These are phyloP conservation scores for Bipolaris zeicola DNA, from an alignment of 2,329 filamentous ascomycete species.

Conservation along the genomic window DNA sequence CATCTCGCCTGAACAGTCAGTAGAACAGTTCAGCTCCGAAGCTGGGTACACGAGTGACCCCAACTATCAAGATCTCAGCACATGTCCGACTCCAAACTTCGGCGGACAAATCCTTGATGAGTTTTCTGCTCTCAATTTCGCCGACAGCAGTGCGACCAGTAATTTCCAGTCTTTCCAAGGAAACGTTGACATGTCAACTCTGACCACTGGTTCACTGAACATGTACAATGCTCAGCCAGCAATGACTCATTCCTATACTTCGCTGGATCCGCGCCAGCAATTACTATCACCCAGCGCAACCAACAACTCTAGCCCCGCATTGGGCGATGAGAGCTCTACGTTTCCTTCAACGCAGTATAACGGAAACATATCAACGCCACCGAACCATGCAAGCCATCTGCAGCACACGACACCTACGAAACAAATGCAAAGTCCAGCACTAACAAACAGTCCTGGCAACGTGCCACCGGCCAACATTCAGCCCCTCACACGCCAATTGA, in stretches of 20 bases:
- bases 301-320: constrained; percentile 45
- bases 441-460: constrained; percentile 46
- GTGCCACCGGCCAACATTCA: constrained; percentile 33
- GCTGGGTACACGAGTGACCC: constrained; percentile 42
- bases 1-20: constrained; percentile 47
- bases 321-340: constrained; percentile 35
- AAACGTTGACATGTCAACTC: constrained; percentile 34
- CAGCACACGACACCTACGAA: constrained; percentile 39
- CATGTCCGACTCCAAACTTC: constrained; percentile 42
- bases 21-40: constrained; percentile 47
- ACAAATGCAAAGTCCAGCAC: constrained; percentile 47
- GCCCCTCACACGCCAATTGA: constrained; percentile 38
- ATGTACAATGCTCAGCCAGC: constrained; percentile 40
- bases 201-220: constrained; percentile 36
- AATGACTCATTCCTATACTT: constrained; percentile 25
- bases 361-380: constrained; percentile 36
- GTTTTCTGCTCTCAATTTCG: constrained; percentile 35
- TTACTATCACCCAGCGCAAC: constrained; percentile 45
- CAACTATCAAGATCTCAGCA: constrained; percentile 39
- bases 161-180: constrained; percentile 32
- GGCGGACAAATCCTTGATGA: constrained; percentile 41
- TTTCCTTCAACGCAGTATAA: constrained; percentile 29
- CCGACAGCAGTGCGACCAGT: constrained; percentile 29
- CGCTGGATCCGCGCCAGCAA: constrained; percentile 38
- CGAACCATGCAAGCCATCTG: constrained; percentile 25